phyloP scores from a whole-genome alignment of 2,329 filamentous ascomycete species.

The Penicillium verrucosum region DNA sequence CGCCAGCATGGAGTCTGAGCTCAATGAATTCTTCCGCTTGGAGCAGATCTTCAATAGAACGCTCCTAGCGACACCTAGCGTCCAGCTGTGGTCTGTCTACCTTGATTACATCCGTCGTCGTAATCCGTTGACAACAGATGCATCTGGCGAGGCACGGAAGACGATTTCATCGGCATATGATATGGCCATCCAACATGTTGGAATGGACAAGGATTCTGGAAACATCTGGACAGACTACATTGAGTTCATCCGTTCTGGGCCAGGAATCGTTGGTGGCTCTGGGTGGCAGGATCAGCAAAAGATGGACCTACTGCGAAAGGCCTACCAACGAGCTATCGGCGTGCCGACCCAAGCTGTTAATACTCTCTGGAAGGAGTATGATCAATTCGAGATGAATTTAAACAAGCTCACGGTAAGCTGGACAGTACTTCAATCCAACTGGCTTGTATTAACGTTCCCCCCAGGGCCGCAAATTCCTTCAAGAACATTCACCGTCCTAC shows the following conservation, averaged over 20 bases:
- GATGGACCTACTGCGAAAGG: conserved; percentile 88
- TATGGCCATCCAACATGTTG: conserved; percentile 84
- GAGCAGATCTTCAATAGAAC: conserved; percentile 81
- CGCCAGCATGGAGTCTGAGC: conserved; percentile 81
- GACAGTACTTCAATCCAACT: not conserved
- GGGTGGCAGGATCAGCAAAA: conserved; percentile 98
- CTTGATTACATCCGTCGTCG: conserved; percentile 91
- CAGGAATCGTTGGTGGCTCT: conserved; percentile 77
- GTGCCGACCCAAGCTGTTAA: conserved; percentile 82
- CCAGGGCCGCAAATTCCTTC: conserved; percentile 87
- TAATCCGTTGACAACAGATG: conserved; percentile 80
- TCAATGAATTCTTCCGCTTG: conserved; percentile 75
- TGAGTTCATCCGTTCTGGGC: conserved; percentile 83
- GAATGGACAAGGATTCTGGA: conserved; percentile 85
- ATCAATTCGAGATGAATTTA: conserved; percentile 88
- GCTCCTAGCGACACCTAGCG: conserved; percentile 73
- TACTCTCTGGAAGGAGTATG: conserved; percentile 93
- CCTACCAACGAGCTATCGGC: conserved; percentile 84
- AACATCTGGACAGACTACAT: conserved; percentile 93
- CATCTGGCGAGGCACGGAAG: conserved; percentile 69
- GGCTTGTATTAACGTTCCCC: conserved; percentile 6
- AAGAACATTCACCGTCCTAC: conserved; percentile 87
- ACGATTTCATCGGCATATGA: conserved; percentile 86
- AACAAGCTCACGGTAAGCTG: conserved; percentile 78
- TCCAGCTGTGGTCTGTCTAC: conserved; percentile 88